Base-by-base conservation (phyloP, 1,139 yeast species). In the Saccharomyces hybrid region DNA sequence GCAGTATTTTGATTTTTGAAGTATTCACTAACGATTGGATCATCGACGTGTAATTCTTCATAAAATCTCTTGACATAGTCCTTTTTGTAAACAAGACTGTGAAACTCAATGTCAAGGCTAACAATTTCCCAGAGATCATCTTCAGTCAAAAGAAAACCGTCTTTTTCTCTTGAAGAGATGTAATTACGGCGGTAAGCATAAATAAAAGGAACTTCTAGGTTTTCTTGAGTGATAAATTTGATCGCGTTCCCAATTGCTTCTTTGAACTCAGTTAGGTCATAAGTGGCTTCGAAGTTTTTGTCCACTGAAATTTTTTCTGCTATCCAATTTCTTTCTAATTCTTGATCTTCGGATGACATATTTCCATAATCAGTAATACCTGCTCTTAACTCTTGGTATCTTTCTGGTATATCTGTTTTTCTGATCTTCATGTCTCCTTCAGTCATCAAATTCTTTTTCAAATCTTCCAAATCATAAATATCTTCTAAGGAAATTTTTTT, bases 121-220 rank as follows among this genome's bases (percentile, higher is more conserved):
- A 89, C 86, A 60, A 91, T 84, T 67, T 93, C 81, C 99, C 99
- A 95, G 58, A 93, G 75, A 68, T 91, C 97, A 70, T 88, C 93
- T 72, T 89, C 97, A 54, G 76, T 79, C 54, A 86, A 71, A 50
- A 85, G 74, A 49, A 80, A 81, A 5, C 80, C 80, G 51, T 73
- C 75, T 29, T 76, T 77, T 54, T 81, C 84, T 62, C 81, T 85
- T 25, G 76, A 77, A 1, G 70, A 68, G 50, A 70, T 73, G 68
- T 87, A 90, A 70, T 93, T 98, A 70, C 95, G 86, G 69, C 98
- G 87, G 67, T 90, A 96, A 41, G 91, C 86, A 88, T 96, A 91
- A 57, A 93, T 90, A 67, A 90, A 88, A 13, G 99, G 98, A 3
- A 93, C 96, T 68, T 93, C 99, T 59, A 86, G 78, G 53, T 85